Conservation (phyloP, 768 basidiomycete genomes). For the Amyloporia xantha region DNA sequence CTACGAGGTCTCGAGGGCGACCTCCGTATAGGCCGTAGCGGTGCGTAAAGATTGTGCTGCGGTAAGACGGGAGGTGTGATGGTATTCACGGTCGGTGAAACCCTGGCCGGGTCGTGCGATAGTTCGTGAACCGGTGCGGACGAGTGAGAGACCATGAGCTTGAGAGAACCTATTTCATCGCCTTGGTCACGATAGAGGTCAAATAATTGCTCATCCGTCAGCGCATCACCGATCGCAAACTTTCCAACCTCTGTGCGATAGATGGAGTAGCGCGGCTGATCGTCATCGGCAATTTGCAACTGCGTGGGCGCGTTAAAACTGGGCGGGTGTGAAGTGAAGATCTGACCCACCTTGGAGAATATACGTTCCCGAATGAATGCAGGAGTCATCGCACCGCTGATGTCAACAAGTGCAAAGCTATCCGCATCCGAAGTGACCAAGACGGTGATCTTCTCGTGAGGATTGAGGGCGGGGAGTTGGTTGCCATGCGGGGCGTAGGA, state of each 20-base stretch:
- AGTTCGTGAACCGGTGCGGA: constrained; percentile 55
- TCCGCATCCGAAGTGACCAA: constrained; percentile 72
- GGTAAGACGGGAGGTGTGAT: constrained; percentile 52
- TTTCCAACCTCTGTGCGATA: constrained; percentile 86
- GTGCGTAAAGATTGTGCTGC: constrained; percentile 29
- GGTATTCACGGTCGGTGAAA: constrained; percentile 36
- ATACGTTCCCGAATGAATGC: constrained; percentile 75
- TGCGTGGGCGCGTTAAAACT: constrained; percentile 21
- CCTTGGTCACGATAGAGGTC: constrained; percentile 65
- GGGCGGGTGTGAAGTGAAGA: too few relatives aligned
- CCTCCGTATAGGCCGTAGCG: constrained; percentile 42
- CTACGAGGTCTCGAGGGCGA: constrained; percentile 62
- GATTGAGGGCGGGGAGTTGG: constrained; percentile 20
- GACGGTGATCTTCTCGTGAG: constrained; percentile 18
- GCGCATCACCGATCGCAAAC: constrained; percentile 65
- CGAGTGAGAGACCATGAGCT: constrained; percentile 72
- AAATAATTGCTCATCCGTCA: constrained; percentile 65
- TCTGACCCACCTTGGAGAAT: constrained; percentile 72
- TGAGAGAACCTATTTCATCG: constrained; percentile 75
- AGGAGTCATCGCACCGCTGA: constrained; percentile 57
- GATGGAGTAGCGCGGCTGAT: constrained; percentile 69
- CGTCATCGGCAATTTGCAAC: constrained; percentile 81
- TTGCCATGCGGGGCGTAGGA: constrained; percentile 25
- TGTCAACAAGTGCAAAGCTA: constrained; percentile 63
- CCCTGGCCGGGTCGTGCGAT: constrained; percentile 25